Evolutionary conservation across 768 basidiomycete genomes (phyloP), one percentile per base, ranked within the genome.

Genomic region (Brasilioporus rufonigricans): DNA sequence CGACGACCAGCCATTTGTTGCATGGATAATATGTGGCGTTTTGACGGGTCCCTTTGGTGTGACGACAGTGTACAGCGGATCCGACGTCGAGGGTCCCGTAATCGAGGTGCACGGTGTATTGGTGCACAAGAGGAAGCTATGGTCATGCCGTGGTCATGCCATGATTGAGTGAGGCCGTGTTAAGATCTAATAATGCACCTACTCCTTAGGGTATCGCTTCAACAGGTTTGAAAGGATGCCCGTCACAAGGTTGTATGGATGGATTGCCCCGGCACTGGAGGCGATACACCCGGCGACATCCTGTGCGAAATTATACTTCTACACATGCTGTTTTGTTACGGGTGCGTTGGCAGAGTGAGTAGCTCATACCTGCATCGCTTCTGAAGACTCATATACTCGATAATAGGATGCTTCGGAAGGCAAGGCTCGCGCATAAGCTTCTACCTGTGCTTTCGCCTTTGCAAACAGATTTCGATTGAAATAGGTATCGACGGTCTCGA

Each of bases 1-100:
- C 1, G 89, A 82, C 3, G 77, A 74, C 84, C 91, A 93, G 19
- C 80, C 91, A 66, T 96, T 96, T 3, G 91, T 93, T 3, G 90
- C 89, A 65, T 93, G 91, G 12, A 95, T 74, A 40, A 95, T 76
- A 66, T 90, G 87, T 3, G 69, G 71, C 0, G 89, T 73, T 16
- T 61, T 69, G 24, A 91, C 75, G 5, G 60, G 63, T 0, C 92
- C 91, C 47, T 78, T 75, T 0, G 85, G 74, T 1, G 91, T 93
- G 19, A 65, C 56, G n/a, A 91, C 73, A 10, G 71, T 74, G 70
- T 89, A 89, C 18, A 68, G 59, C 2, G 65, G 61, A 5, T 56
- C 56, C 8, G 61, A 48, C n/a, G 53, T 11, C 9, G 61, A 55
- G n/a, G 72, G 68, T 40, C 66, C 63, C 23, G 59, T 62, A 65